Conservation (phyloP, 768 basidiomycete species). For the Boletus vermiculosoides region DNA sequence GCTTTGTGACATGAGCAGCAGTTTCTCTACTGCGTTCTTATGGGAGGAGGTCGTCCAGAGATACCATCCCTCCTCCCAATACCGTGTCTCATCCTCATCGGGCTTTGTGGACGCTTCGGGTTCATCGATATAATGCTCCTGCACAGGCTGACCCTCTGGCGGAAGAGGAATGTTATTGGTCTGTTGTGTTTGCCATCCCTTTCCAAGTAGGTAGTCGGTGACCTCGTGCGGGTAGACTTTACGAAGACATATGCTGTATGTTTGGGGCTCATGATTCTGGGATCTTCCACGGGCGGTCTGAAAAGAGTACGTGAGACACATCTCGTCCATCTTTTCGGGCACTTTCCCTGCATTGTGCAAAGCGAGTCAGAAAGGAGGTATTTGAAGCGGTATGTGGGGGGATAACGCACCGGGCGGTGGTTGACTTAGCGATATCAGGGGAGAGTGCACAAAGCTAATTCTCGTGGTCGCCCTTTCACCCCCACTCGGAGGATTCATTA, state of each 20-base stretch:
- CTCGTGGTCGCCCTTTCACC: conserved; percentile 15
- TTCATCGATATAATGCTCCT: conserved; percentile 22
- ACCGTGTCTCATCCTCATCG: conserved; percentile 41
- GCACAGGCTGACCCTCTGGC: conserved; percentile 55
- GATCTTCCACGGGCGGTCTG: conserved; percentile 56
- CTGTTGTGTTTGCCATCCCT: conserved; percentile 39
- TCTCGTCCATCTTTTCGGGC: conserved; percentile 61
- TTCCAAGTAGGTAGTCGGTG: conserved; percentile 44
- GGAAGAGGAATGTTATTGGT: conserved; percentile 62
- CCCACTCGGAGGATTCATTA: conserved; percentile 20
- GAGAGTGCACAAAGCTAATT: conserved; percentile 25
- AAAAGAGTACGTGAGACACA: conserved; percentile 61
- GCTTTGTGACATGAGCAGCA: conserved; percentile 57
- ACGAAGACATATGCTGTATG: conserved; percentile 61
- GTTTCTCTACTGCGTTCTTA: conserved; percentile 52
- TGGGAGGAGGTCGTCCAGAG: conserved; percentile 62
- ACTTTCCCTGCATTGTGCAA: conserved; percentile 42
- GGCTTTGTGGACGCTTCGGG: conserved; percentile 15
- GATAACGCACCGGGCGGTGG: conserved; percentile 22
- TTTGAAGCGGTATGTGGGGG: background rate
- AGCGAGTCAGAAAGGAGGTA: background rate
- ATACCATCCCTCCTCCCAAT: conserved; percentile 78
- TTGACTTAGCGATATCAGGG: conserved; percentile 26
- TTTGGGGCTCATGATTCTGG: conserved; percentile 49
- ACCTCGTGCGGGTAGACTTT: conserved; percentile 69